Conservation (phyloP, 2,329 filamentous ascomycete genomes). For the Fusarium brevicatenulatum region DNA sequence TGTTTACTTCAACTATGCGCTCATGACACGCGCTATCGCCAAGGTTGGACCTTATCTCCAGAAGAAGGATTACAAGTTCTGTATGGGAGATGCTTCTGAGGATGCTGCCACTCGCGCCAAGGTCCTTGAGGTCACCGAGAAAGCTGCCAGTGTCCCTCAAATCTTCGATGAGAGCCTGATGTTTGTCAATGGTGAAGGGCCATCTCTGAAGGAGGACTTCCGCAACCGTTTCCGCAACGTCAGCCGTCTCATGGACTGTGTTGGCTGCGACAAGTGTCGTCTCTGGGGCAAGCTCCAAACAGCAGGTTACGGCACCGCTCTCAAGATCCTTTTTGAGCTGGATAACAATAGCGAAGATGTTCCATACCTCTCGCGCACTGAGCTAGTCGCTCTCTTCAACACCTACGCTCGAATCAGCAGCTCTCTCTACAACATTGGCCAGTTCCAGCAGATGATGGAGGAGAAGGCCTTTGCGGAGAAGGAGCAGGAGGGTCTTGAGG, state of each 20-base stretch:
- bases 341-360: constrained; percentile 73
- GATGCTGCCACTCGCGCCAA: constrained; percentile 83
- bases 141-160: constrained; percentile 74
- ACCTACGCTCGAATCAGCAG: constrained; percentile 88
- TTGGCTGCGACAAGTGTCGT: constrained; percentile 97
- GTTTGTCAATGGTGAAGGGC: constrained; percentile 83
- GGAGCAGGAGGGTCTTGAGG: constrained; percentile 40
- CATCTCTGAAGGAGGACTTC: constrained; percentile 94
- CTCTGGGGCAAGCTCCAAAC: constrained; percentile 98
- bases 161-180: constrained; percentile 97
- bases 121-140: constrained; percentile 78
- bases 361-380: constrained; percentile 83
- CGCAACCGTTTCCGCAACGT: constrained; percentile 97
- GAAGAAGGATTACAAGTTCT: constrained; percentile 81
- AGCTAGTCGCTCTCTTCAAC: constrained; percentile 94
- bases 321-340: constrained; percentile 97
- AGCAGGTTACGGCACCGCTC: constrained; percentile 89
- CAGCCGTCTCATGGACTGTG: constrained; percentile 96
- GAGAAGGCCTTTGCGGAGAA: constrained; percentile 43
- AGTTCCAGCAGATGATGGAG: constrained; percentile 71
- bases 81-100: constrained; percentile 83
- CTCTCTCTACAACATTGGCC: constrained; percentile 77
- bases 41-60: constrained; percentile 87
- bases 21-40: constrained; percentile 89
- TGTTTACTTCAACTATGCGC: constrained; percentile 98